Evolutionary conservation across 2,329 filamentous ascomycete genomes (phyloP).

Genomic region (Phyllosticta ampelicida): DNA sequence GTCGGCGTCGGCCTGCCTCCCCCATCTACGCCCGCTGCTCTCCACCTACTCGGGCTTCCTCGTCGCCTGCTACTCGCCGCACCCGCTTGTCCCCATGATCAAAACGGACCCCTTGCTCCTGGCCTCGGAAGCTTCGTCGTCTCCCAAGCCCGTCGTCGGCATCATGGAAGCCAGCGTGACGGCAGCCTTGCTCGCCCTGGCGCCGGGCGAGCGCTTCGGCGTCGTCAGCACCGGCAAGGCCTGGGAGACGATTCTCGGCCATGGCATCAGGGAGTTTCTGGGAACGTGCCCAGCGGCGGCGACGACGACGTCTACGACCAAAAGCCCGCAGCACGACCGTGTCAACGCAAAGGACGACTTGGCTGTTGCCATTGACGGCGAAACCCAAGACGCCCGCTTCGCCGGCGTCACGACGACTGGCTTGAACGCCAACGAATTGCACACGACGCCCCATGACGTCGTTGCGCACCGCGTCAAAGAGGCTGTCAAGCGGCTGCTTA

Average conservation of each 20-base stretch:
- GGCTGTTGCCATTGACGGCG: background rate
- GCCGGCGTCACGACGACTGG: slow-evolving; percentile 76
- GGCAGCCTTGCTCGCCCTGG: slow-evolving; percentile 47
- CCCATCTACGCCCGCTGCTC: slow-evolving; percentile 39
- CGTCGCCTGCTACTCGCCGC: slow-evolving; percentile 79
- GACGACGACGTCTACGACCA: no score
- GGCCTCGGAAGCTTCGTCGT: background rate
- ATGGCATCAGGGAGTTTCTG: slow-evolving; percentile 55
- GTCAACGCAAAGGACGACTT: no score
- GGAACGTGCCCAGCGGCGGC: slow-evolving; percentile 37
- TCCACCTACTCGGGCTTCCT: slow-evolving; percentile 61
- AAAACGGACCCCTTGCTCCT: slow-evolving; percentile 32
- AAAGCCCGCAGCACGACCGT: background rate
- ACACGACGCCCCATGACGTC: slow-evolving; percentile 43
- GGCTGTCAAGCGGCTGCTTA: slow-evolving; percentile 57
- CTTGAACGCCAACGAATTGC: slow-evolving; percentile 67
- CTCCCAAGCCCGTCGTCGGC: slow-evolving; percentile 53
- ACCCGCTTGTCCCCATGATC: slow-evolving; percentile 60
- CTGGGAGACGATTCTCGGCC: slow-evolving; percentile 64
- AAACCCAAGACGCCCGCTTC: slow-evolving; percentile 41
- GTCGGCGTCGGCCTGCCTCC: slow-evolving; percentile 53
- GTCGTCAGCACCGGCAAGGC: slow-evolving; percentile 80
- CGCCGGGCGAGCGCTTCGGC: slow-evolving; percentile 53
- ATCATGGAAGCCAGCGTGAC: slow-evolving; percentile 81
- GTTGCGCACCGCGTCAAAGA: slow-evolving; percentile 50